Evolutionary conservation across 1,284 basidiomycete species (phyloP).

Genomic region (Clitocybe nebularis): DNA sequence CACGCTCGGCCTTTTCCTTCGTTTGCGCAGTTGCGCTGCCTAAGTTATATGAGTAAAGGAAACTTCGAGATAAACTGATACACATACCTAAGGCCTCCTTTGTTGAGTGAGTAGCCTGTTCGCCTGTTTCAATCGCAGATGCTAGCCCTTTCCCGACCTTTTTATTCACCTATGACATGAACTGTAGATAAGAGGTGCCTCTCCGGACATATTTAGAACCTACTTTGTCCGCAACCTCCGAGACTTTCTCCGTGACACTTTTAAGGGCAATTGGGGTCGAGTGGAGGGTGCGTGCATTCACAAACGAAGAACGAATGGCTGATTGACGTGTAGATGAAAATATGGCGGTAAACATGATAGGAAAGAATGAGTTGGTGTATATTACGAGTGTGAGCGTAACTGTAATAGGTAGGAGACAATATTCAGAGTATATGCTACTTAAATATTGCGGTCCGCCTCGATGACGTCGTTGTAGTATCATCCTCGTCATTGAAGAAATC

Average conservation of each 20-base stretch:
- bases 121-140: constrained; percentile 60
- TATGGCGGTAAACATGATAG: constrained; percentile 14
- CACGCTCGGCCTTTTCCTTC: constrained; percentile 33
- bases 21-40: constrained; percentile 27
- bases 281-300: constrained; percentile 39
- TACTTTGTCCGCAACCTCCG: constrained; percentile 58
- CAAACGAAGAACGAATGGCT: constrained; percentile 18
- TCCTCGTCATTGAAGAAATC: constrained; percentile 1
- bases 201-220: not conserved
- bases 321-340: constrained; percentile 9
- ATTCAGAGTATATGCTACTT: no score
- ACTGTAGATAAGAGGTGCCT: not conserved
- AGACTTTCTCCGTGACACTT: constrained; percentile 59
- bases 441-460: no score
- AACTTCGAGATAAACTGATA: not conserved
- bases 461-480: not conserved
- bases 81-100: constrained; percentile 50
- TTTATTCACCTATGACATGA: constrained; percentile 49
- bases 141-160: constrained; percentile 57
- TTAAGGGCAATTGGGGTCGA: constrained; percentile 42
- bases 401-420: not conserved
- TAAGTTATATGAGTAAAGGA: constrained; percentile 17
- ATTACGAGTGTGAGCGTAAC: not conserved
- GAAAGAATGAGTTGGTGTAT: not conserved
- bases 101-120: constrained; percentile 50